Evolutionary conservation across 345 rosid species (phyloP), one percentile per base, ranked within the genome.

Genomic region (Salix suchowensis): DNA sequence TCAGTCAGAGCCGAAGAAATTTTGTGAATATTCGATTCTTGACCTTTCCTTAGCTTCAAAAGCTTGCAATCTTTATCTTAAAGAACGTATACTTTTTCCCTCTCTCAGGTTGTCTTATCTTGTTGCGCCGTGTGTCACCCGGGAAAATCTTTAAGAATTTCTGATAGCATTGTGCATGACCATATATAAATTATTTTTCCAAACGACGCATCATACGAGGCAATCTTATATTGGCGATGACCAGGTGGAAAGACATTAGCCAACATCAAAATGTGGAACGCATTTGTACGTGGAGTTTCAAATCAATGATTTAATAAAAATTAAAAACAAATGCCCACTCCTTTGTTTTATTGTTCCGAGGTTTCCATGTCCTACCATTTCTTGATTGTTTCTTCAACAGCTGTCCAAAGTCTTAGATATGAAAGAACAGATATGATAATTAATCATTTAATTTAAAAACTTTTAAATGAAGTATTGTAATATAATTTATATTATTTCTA

Each of bases 401-500:
- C 15, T 10, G 46, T 69, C 79, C 64, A 42, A 67, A 78, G 46
- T 44, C 32, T 44, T 39, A 44, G 40, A 37, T 55, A 65, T 74
- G 54, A 75, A 78, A 34, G 32, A 68, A 6, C 4, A 18, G 8
- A 24, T 21, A 79, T 71, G 82, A 34, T 34, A 34, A 32, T 32
- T 32, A 4, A 32, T 3, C 0, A 32, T 32, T 32, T 32, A 0
- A 0, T 32, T 32, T 32, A 32, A 32, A 32, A 32, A 32, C 3
- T 30, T 30, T 30, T 30, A 30, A 3, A 30, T 30, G 0, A 30
- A 30, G 3, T 0, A 30, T 2, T 2, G 0, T 30, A 30, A 30
- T 32, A 32, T 32, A 32, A 34, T 34, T 36, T 36, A 0, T 36
- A 36, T 5, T 36, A 36, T 36, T 36, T 36, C 0, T 36, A 5